These are phyloP conservation scores for Alternaria dauci DNA, from an alignment of 2,329 filamentous ascomycete genomes.

Conservation along the genomic window DNA sequence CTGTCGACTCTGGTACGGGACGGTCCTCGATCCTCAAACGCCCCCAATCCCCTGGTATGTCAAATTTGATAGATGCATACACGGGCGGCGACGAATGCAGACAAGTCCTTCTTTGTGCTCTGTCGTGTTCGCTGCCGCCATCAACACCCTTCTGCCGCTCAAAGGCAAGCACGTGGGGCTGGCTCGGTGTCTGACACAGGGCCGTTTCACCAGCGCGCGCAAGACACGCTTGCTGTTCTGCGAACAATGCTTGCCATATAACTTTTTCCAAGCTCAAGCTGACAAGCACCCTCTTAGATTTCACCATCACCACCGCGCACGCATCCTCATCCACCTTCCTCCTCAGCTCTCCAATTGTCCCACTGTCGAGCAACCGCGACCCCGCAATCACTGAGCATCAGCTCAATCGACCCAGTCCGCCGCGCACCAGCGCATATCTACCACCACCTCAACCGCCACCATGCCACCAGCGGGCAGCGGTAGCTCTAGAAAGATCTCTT, in stretches of 20 bases:
- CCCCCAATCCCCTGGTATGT: slow-evolving; percentile 21
- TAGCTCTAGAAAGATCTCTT: slow-evolving; percentile 89
- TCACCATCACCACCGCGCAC: slow-evolving; percentile 6
- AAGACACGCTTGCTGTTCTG: slow-evolving; percentile 28
- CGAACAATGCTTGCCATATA: slow-evolving; percentile 25
- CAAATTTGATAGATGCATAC: not conserved
- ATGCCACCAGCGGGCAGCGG: slow-evolving; percentile 55
- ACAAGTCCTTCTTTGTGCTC: slow-evolving; percentile 9
- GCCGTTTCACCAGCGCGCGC: slow-evolving; percentile 39
- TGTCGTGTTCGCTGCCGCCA: not conserved
- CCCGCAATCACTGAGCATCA: slow-evolving; percentile 23
- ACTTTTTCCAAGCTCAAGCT: slow-evolving; percentile 26
- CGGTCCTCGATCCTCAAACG: not conserved
- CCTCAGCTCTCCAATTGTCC: not conserved
- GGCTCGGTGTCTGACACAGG: slow-evolving; percentile 32
- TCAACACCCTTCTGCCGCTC: slow-evolving; percentile 20
- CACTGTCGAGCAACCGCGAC: slow-evolving; percentile 14
- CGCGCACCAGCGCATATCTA: slow-evolving; percentile 31
- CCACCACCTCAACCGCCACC: slow-evolving; percentile 30
- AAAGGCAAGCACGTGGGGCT: slow-evolving; percentile 37
- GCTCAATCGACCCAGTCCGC: slow-evolving; percentile 21
- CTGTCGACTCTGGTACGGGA: not conserved
- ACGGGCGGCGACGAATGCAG: slow-evolving; percentile 5
- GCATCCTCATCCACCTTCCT: slow-evolving; percentile 6
- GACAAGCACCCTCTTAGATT: slow-evolving; percentile 31